Evolutionary conservation across 352 stramenopile species (phyloP), one percentile per base, ranked within the genome.

Genomic region (Pythium scleroteichum): DNA sequence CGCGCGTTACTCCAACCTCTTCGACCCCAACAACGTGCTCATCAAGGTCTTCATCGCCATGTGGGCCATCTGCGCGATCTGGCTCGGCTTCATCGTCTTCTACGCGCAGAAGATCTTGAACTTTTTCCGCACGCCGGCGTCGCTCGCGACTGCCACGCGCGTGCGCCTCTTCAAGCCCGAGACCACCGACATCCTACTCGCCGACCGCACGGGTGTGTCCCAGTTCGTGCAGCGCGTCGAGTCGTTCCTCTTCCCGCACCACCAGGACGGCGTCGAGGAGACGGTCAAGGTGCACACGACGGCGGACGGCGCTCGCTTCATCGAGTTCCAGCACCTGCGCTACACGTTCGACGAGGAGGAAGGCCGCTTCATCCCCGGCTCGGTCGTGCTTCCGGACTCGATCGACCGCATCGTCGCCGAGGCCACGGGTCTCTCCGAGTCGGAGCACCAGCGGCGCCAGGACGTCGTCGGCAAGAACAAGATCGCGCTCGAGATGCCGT

Each of bases 311-410:
- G 41, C 32, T 26, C 67, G 67, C 22, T 68, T 41, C 45, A 53
- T 74, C 10, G 67, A 74, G 46, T 73, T 73, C 57, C 62, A 73
- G 56, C 61, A 73, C 56, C 20, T 73, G 45, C 66, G 66, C 22
- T 73, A 73, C 51, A 70, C 56, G 33, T 73, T 58, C 38, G 56
- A 73, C 38, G 61, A 66, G 8, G 27, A 53, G 50, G 55, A 58
- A 16, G 49, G 59, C 39, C 48, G 52, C 29, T 73, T 73, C 41
- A 52, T 73, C 17, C 66, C 66, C 26, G 66, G 62, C 42, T 64
- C 53, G 27, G 60, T 73, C 22, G 61, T 64, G 40, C 49, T 73
- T 1, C 24, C 45, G 5, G 41, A 67, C 19, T 65, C 67, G 13
- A 33, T 68, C 6, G 53, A 63, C 51, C 38, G 56, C 20, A 68